Base-by-base conservation (phyloP, 2,329 filamentous ascomycete genomes). In the Aspergillus fumigatus region DNA sequence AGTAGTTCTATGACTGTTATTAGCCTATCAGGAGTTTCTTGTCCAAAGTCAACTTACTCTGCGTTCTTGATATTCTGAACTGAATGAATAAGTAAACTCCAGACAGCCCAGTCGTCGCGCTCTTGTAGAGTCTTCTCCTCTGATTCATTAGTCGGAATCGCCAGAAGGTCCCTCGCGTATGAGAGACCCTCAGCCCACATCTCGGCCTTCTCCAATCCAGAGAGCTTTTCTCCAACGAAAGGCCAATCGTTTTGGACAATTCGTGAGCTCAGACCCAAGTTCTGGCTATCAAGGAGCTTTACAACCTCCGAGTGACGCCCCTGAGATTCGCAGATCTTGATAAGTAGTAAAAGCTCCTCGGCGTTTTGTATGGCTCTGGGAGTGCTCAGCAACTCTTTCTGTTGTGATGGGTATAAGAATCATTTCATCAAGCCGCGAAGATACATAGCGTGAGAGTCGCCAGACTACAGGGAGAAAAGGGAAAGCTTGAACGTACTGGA, bases 51-150 rank as follows among this genome's bases (percentile, higher is more conserved):
- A 17, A 67, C 75, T 59, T 65, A 77, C 75, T 69, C 70, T 54
- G 66, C 50, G 7, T 51, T 67, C 40, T 67, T 66, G 4, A 71
- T 56, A 25, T 72, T 69, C 21, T 67, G 65, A 14, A 68, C 67
- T 11, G 74, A 68, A 19, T 60, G 63, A 10, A 78, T 59, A 51
- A 79, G 65, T 11, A 77, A 63, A n/a, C 66, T 70, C 78, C 78
- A 80, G 19, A 78, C 70, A 47, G 67, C 70, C 73, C 77, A 79
- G 53, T 79, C 76, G 61, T 79, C 73, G 53, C 70, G 69, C 64
- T 74, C 73, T 54, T 72, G 69, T 3, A 72, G 58, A 25, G 61
- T 56, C 9, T 68, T 69, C 17, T 60, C 61, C 32, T 68, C 68
- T 9, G 56, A 57, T 41, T 71, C 63, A n/a, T 67, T 67, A 10